Evolutionary conservation across 495 filamentous ascomycete species (phyloP).

Genomic region (Lasiosphaeria hispida): DNA sequence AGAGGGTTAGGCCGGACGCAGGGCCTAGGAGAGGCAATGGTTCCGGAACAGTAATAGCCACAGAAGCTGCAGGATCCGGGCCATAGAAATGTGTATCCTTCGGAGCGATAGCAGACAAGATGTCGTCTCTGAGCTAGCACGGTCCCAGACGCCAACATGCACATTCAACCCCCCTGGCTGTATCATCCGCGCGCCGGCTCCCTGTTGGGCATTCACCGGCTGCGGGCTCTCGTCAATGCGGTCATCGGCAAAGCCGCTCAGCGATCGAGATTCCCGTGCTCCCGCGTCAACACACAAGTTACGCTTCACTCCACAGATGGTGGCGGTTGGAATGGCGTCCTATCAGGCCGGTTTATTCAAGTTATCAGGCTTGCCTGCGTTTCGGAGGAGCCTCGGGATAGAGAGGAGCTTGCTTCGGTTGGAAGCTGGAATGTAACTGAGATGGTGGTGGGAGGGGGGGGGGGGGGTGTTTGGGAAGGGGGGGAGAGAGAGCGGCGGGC

Average conservation of each 20-base stretch:
- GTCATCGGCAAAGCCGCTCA: not conserved
- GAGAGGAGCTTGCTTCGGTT: too few relatives aligned
- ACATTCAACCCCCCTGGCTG: not conserved
- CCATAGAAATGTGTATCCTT: not conserved
- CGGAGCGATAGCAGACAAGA: not conserved
- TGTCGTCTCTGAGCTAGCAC: too few relatives aligned
- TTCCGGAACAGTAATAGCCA: too few relatives aligned
- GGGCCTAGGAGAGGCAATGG: too few relatives aligned
- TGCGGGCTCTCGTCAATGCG: conserved; percentile 15
- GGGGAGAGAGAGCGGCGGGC: too few relatives aligned
- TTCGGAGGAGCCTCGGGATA: too few relatives aligned
- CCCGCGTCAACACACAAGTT: not conserved
- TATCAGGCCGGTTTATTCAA: not conserved
- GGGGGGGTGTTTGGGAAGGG: not conserved
- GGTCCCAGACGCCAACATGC: not conserved
- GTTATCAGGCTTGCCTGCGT: not conserved
- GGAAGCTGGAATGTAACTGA: too few relatives aligned
- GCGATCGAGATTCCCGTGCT: conserved; percentile 1
- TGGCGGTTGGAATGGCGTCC: not conserved
- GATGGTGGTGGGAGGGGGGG: not conserved
- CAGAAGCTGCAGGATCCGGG: not conserved
- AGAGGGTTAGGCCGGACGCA: not conserved
- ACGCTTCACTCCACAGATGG: not conserved
- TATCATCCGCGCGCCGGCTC: not conserved
- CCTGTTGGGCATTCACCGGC: conserved; percentile 14